Evolutionary conservation across 2,329 filamentous ascomycete species (phyloP), one percentile per base, ranked within the genome.

Genomic region (Leptographium wingfieldii): DNA sequence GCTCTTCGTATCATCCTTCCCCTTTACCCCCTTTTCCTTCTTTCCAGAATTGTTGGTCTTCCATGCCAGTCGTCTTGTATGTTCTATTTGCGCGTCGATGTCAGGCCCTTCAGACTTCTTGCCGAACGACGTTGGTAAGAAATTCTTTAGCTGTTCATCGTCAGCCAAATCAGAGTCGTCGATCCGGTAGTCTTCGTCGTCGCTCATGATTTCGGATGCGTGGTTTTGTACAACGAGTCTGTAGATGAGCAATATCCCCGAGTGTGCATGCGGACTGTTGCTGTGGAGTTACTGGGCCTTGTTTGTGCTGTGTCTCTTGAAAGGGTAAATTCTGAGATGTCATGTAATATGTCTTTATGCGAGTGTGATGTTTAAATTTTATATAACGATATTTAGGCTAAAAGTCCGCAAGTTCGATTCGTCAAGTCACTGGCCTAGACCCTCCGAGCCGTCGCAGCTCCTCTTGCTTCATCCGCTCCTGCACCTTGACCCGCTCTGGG

Each of bases 121-220:
- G 58, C 92, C 92, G 70, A 97, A 96, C 0, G 89, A 83, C 2
- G 85, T 79, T 0, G 92, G 92, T 62, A 96, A 75, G 69, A 91
- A 95, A 57, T 83, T 80, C 68, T 85, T 81, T 78, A 92, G 81
- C 49, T 85, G 84, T 64, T 90, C 86, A 69, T 90, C 82, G 25
- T 74, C 75, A 40, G 79, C 77, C 62, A 85, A 67, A 40, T 77
- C 76, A 22, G 80, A 77, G 29, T 69, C 73, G 66, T 85, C 81
- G 51, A 86, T 74, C 63, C 81, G 76, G 66, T 78, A 75, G 58
- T 83, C 81, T 66, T 80, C 80, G 73, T 82, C 80, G 67, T 57
- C 55, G 40, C 46, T 57, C 56, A 57, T 57, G 10, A 29, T 59
- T 29, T 27, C n/a, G 29, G n/a, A 29, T n/a, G 43, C 11, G 48